A percentile compares a stretch with the other conserved stretches of the same genome.
phyloP scores from a whole-genome alignment of 106 monocot species.

The Posidonia australis region DNA sequence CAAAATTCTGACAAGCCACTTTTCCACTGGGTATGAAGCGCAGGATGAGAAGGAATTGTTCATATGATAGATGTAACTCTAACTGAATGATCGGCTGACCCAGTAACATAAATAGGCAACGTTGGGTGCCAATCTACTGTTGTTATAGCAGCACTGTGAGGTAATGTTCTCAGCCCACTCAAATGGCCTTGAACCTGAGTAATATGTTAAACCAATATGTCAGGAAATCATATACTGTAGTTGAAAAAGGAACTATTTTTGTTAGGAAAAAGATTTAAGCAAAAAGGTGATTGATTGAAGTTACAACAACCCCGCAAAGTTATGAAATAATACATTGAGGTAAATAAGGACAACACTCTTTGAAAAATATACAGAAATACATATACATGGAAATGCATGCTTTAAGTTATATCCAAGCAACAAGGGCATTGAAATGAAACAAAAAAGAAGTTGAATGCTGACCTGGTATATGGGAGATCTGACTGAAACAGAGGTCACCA shows the following conservation, averaged over 20 bases:
- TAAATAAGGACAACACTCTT: no score
- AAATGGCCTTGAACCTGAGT: constrained; percentile 67
- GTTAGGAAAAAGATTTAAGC: no score
- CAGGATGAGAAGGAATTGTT: background rate
- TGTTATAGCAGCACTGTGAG: constrained; percentile 72
- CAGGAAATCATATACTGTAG: background rate
- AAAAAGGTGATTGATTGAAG: no score
- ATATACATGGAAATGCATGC: no score
- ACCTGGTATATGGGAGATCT: constrained; percentile 97
- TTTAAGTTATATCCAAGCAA: no score
- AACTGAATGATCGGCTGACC: constrained; percentile 91
- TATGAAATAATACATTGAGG: no score
- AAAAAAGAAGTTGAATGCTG: background rate
- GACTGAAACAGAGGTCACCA: constrained; percentile 79
- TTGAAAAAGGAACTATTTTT: no score
- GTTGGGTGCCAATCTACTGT: constrained; percentile 99
- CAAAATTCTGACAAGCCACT: no score
- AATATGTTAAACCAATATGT: background rate
- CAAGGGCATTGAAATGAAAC: no score
- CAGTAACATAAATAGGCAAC: constrained; percentile 70
- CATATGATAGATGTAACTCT: constrained; percentile 61
- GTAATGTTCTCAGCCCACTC: constrained; percentile 53
- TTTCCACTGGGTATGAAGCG: no score
- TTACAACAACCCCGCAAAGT: no score
- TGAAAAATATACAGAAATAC: no score